Evolutionary conservation across 352 stramenopile species (phyloP), one percentile per base, ranked within the genome.

Genomic region (Pythium grandisporangium): DNA sequence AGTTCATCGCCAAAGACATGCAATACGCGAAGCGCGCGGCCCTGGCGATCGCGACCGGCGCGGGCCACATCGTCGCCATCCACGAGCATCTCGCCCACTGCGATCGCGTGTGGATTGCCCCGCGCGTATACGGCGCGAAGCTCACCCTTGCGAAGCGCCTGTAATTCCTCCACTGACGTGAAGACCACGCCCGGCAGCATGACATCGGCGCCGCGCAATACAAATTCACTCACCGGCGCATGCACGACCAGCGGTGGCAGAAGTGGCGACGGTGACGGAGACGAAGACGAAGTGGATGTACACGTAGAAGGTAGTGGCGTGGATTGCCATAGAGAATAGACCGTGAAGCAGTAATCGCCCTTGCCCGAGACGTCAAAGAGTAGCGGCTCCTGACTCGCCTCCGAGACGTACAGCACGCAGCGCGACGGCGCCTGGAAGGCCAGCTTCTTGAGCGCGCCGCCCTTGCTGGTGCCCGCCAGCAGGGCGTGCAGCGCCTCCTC

Each of bases 131-230:
- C 59, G 12, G 70, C 70, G 20, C 75, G 60, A 16, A 90, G 13
- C 37, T 90, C 69, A 1, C 76, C 74, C 40, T 87, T 87, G 25
- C 55, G 58, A 8, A 93, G 62, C 21, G 56, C 37, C 34, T 64
- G 45, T 6, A 84, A 27, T 30, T 88, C 59, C 14, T 88, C 70
- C 8, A 38, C 23, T 2, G 57, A 73, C 30, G 66, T 38, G 34
- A 86, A 80, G 6, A 93, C 66, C 2, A 93, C 77, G 4, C 80
- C 80, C 0, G 80, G 80, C 27, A 90, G 57, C 80, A 93, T 93
- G 37, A 90, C 74, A 37, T 91, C 80, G 0, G 80, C 80, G 6
- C 80, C 80, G 25, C 77, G 68, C 20, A 93, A 50, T 27, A 91
- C 66, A 23, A 84, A 93, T 36, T 84, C 58, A 37, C 80, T 93